Conservation (phyloP, 2,329 filamentous ascomycete species). For the Exophiala aquamarina region DNA sequence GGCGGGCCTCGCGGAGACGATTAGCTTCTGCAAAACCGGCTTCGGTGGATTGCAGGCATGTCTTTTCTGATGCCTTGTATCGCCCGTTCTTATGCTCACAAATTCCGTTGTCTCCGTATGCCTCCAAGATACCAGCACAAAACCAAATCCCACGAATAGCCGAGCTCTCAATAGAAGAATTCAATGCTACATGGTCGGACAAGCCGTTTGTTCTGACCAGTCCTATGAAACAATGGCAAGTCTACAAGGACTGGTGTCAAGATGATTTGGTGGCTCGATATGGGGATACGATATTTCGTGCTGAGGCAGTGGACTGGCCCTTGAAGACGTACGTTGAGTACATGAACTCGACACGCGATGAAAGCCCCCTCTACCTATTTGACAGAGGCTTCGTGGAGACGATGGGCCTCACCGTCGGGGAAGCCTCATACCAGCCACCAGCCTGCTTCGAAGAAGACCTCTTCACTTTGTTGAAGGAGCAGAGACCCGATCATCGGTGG, state of each 20-base stretch:
- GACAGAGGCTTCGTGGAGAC: constrained; percentile 85
- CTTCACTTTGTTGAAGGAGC: constrained; percentile 73
- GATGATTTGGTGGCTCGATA: constrained; percentile 66
- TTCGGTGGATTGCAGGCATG: constrained; percentile 68
- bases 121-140: constrained; percentile 65
- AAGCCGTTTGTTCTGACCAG: constrained; percentile 83
- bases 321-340: constrained; percentile 79
- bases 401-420: constrained; percentile 67
- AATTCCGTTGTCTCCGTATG: constrained; percentile 66
- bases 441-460: constrained; percentile 83
- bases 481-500: constrained; percentile 88
- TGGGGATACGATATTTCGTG: constrained; percentile 70
- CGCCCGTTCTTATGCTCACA: constrained; percentile 88
- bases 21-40: constrained; percentile 55
- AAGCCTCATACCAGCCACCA: constrained; percentile 72
- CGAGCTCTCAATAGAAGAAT: constrained; percentile 70
- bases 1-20: constrained; percentile 75
- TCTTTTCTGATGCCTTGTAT: constrained; percentile 89
- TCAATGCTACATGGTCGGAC: constrained; percentile 72
- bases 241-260: constrained; percentile 71
- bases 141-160: constrained; percentile 73
- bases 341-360: constrained; percentile 75
- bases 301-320: constrained; percentile 92
- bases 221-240: constrained; percentile 79
- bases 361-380: constrained; percentile 90